Evolutionary conservation across 306 rosid species (phyloP), one percentile per base, ranked within the genome.

Genomic region (Castanospermum australe): DNA sequence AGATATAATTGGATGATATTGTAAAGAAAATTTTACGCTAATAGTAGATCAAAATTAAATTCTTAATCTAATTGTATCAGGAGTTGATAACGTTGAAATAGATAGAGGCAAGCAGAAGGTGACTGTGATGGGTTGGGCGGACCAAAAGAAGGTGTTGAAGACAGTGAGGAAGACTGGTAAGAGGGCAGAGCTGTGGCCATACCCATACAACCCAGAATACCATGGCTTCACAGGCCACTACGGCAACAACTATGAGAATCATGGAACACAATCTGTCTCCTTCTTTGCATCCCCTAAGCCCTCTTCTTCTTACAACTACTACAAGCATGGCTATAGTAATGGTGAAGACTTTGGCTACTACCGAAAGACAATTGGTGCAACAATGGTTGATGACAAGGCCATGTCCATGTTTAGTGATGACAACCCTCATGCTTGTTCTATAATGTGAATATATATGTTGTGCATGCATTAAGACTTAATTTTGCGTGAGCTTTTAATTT

Each of bases 51-150:
- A n/a, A n/a, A n/a, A n/a, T n/a, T n/a, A n/a, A n/a, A n/a, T n/a
- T n/a, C n/a, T 44, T 12, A 12, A 5, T 39, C 8, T 4, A 32
- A 78, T 30, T 32, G 30, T 41, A 4, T 25, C 76, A 91, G 97
- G 97, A 47, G 92, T 92, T 32, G 88, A 90, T 33, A 81, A 78
- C 48, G 87, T 92, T 15, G 90, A 88, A 9, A 86, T 89, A 73
- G 87, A 92, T 81, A 73, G 83, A 45, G 69, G 67, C 66, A 77
- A 85, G 88, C 97, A 92, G 48, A 92, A 90, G 84, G 93, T 92
- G 55, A 87, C 93, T 0, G 97, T 92, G n/a, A 90, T 85, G 87
- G 97, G 97, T 59, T 90, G 92, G 93, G 89, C 87, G 15, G 79
- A 86, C 8, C 86, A 83, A 52, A 76, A 78, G 75, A 89, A 90